Percentiles rank a stretch among this genome's conserved stretches.
These are phyloP conservation scores for Alternaria burnsii DNA, from an alignment of 2,329 filamentous ascomycete genomes.

Conservation along the genomic window DNA sequence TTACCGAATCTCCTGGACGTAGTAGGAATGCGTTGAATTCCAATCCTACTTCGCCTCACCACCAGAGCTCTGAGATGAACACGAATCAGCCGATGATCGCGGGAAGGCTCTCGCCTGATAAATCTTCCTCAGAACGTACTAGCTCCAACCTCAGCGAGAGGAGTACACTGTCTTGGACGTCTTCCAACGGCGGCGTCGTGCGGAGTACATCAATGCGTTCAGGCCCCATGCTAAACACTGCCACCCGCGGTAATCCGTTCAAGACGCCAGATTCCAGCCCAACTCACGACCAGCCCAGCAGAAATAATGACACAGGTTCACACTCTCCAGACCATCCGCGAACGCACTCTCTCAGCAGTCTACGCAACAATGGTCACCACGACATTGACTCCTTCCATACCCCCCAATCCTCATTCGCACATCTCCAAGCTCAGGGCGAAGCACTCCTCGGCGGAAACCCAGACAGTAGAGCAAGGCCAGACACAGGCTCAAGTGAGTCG, in stretches of 20 bases:
- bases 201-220: conserved; percentile 58
- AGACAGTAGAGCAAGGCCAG: conserved; percentile 39
- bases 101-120: conserved; percentile 58
- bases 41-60: conserved; percentile 31
- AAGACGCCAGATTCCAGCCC: conserved; percentile 45
- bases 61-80: conserved; percentile 19
- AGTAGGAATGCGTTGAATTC: conserved; percentile 39
- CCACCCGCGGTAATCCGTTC: conserved; percentile 42
- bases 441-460: conserved; percentile 58
- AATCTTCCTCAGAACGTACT: conserved; percentile 60
- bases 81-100: conserved; percentile 23
- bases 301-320: conserved; percentile 28
- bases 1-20: conserved; percentile 50
- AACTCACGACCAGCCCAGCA: conserved; percentile 28
- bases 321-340: conserved; percentile 33
- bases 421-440: conserved; percentile 62
- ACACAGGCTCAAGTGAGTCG: conserved; percentile 41
- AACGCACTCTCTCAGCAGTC: conserved; percentile 47
- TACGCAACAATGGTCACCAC: conserved; percentile 41
- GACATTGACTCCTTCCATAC: conserved; percentile 62
- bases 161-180: conserved; percentile 57
- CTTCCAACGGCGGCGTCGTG: conserved; percentile 51
- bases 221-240: conserved; percentile 49
- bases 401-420: conserved; percentile 58
- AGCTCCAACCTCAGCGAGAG: conserved; percentile 64